Base-by-base conservation (phyloP, 495 filamentous ascomycete genomes). In the Penicillium pancosmium region DNA sequence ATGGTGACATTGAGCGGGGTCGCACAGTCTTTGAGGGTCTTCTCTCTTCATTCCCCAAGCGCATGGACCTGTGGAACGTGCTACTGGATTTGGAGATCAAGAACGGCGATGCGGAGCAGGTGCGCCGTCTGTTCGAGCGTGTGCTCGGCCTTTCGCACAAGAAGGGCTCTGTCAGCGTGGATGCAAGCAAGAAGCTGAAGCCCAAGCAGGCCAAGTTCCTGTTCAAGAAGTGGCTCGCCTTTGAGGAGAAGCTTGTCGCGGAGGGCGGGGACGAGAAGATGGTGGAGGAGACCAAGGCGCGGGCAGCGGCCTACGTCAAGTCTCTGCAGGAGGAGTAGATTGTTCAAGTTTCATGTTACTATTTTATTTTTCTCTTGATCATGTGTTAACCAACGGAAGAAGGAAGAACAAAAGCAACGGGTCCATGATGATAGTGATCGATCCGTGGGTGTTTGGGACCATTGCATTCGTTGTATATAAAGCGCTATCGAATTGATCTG, bases 1-100 rank as follows among this genome's bases (percentile, higher is more conserved):
- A 90, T 65, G 95, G 92, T 35, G 91, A 94, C 64, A 78, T 91
- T 4, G 94, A 98, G 76, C 90, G 92, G 31, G 94, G 93, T 19
- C 89, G 95, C 9, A 98, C 94, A 5, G 87, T 98, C 44, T 97
- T 98, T 64, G 94, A 97, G 73, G 90, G 87, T 35, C 81, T 98
- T 5, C 78, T 97, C 7, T 82, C 85, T 23, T 87, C 87, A 15
- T 97, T 88, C 79, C 91, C 91, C 57, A 94, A 93, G 80, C 89
- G 88, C 58, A 82, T 92, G 48, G 92, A 97, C 71, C 73, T 97
- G 50, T 98, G 93, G 92, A 97, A 92, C 73, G 84, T 95, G 66
- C 86, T 93, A 41, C 62, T 97, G 12, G 91, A 96, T 63, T 80
- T 97, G 60, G 94, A 98, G 76, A 88, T 89, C 58, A 86, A 82